A percentile compares a stretch with the other conserved stretches of the same genome.
Conservation (phyloP, 495 filamentous ascomycete species). For the Podospora comata region DNA sequence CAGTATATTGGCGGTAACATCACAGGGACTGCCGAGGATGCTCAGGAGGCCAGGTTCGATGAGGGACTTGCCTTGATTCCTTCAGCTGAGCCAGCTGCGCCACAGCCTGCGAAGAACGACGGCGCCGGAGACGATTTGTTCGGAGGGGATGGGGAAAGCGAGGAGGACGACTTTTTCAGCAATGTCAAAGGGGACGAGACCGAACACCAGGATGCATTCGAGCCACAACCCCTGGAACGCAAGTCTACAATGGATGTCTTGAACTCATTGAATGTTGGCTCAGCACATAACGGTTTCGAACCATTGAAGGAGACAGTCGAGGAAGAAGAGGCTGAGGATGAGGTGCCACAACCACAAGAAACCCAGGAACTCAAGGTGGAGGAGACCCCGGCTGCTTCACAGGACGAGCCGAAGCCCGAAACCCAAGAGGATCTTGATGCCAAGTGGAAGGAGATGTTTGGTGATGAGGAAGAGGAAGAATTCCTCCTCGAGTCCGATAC, state of each 20-base stretch:
- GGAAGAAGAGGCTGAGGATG: slow-evolving; percentile 22
- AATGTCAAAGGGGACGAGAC: slow-evolving; percentile 32
- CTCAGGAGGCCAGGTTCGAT: slow-evolving; percentile 52
- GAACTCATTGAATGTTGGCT: slow-evolving; percentile 28
- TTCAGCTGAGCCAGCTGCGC: slow-evolving; percentile 8
- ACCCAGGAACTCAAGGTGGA: slow-evolving; percentile 1
- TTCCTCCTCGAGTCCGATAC: slow-evolving; percentile 45
- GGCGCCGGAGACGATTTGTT: slow-evolving; percentile 31
- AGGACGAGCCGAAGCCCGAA: slow-evolving; percentile 28
- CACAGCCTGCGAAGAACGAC: slow-evolving; percentile 10
- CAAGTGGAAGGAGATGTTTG: slow-evolving; percentile 80
- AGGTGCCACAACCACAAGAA: slow-evolving; percentile 11
- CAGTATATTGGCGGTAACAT: slow-evolving; percentile 40
- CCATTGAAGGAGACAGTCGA: slow-evolving; percentile 38
- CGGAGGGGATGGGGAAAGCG: slow-evolving; percentile 35
- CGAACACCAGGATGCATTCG: slow-evolving; percentile 18
- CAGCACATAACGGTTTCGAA: slow-evolving; percentile 27
- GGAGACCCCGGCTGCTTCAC: neutral
- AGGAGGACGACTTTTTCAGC: slow-evolving; percentile 54
- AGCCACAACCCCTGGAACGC: slow-evolving; percentile 43
- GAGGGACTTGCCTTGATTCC: slow-evolving; percentile 59
- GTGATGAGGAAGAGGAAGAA: slow-evolving; percentile 72
- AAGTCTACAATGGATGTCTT: slow-evolving; percentile 61
- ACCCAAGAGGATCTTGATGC: slow-evolving; percentile 59
- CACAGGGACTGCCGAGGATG: slow-evolving; percentile 35